Base-by-base conservation (phyloP, 768 basidiomycete species). In the Scleroderma bovista region DNA sequence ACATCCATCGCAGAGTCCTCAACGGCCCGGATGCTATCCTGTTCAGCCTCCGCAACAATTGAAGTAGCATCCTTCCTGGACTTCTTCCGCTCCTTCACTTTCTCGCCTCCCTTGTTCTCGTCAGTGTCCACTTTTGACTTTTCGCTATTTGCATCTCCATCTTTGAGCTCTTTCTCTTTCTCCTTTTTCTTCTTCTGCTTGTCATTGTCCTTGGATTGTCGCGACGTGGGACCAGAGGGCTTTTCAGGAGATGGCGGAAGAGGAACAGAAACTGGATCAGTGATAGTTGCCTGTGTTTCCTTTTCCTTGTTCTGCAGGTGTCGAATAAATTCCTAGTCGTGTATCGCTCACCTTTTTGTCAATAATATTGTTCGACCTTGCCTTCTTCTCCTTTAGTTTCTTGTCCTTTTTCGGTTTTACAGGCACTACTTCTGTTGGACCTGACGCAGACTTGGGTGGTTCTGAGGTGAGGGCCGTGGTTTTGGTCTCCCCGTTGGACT, bases 1-100 rank as follows among this genome's bases (percentile, higher is more conserved):
- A 52, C 41, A 52, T 53, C 53, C 60, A 57, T 50, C 61, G 57
- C 9, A 48, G 52, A 52, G 57, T 51, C 47, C 57, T 56, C 51
- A 36, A 49, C 47, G 23, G 55, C 46, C 11, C 13, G 22, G 23
- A 23, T 10, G 22, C 12, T 42, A 16, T 12, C 34, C 34, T 15
- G 8, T 8, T 7, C 32, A 33, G 32, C n/a, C 31, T 41, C 37
- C 9, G n/a, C 39, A 12, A 20, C 17, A 12, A 20, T 19, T 22
- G 23, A 19, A 4, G 39, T 22, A 40, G 11, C 13, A 15, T 29
- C 26, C 9, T 29, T 29, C 26, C 9, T 29, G 26, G 26, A 4
- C 26, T 29, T 29, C 9, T 29, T 29, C 26, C 9, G 4, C 26
- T 29, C 9, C 26, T 29, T 29, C 44, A 51, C 40, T 52, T 47